Base-by-base conservation (phyloP, 495 filamentous ascomycete genomes). In the Neurospora intermedia region DNA sequence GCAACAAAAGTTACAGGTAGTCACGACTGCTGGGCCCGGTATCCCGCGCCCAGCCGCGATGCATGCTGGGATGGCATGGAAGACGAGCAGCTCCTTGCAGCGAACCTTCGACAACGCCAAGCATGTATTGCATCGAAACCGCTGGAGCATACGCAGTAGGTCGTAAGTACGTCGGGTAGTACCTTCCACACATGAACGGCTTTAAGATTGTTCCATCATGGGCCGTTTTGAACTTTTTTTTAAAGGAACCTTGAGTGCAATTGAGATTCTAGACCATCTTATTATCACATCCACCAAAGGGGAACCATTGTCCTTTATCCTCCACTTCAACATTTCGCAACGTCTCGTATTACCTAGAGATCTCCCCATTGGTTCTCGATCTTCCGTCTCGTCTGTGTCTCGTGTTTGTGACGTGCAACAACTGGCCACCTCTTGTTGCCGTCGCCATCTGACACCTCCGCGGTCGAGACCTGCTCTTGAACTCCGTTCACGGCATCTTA, bases 371-470 rank as follows among this genome's bases (percentile, higher is more conserved):
- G 43, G 23, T 73, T 43, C 71, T 73, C 71, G 35, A 35, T 6
- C 16, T n/a, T 10, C 35, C 16, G 31, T 38, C 10, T 39, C 69
- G 40, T 38, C 31, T 66, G 69, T 74, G 41, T 59, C 23, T 23
- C 48, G 20, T 27, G 48, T 31, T 59, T 7, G 38, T 74, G 40
- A 74, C 73, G 69, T 69, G 69, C 45, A 71, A 74, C 13, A 42
- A 43, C 73, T 71, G 73, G 38, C 69, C 48, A 71, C 31, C 46
- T 70, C 9, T 43, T 42, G 40, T 72, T 69, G 69, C 71, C 48
- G 16, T 43, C 43, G 72, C 20, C 48, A 59, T 31, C 48, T 16
- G 20, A 31, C 48, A 59, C 54, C 54, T 35, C 27, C 27, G 15
- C 54, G 27, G 27, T 66, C 54, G 54, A 66, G 27, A 35, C 54